Evolutionary conservation across 2,329 filamentous ascomycete genomes (phyloP), one percentile per base, ranked within the genome.

Genomic region (Alternaria arborescens): DNA sequence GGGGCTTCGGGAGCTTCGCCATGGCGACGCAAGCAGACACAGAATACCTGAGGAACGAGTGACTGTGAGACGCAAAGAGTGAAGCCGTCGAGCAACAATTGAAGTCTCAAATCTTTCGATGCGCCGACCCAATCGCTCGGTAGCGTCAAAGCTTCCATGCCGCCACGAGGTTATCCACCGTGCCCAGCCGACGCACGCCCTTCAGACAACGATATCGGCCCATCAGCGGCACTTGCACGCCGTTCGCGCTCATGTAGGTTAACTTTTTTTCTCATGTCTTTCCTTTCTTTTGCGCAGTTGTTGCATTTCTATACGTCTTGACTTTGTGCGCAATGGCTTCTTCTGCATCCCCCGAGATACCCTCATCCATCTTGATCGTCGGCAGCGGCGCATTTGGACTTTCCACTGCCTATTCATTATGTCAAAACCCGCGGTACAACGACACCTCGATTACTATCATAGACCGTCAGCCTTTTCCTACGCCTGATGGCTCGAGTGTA

Each of bases 321-420:
- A 18, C 30, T 12, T 42, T 8, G n/a, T n/a, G 46, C 55, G 52
- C 53, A 60, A 74, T 75, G 71, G 64, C 67, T 40, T 66, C 70
- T 48, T 55, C 62, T 36, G 51, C 56, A n/a, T 50, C 57, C 16
- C 42, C 52, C 42, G 54, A 69, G 47, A 65, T 70, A 42, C 81
- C 82, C 22, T 78, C 79, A 18, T 82, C 81, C 8, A 74, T 84
- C 55, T 73, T 85, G 28, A 83, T 85, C 58, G 71, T 85, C 38
- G 82, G 82, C 58, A 82, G 83, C 28, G 85, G 85, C 48, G 84
- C 85, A 44, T 87, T 87, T 62, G 85, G 85, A 30, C 80, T 91
- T 55, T 86, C 86, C 8, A 90, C 88, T 22, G 91, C 93, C 52
- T 87, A 89, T 66, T 85, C 91, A 14, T 85, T 97, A 47, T 82